Evolutionary conservation across 2,329 filamentous ascomycete species (phyloP).

Genomic region (Alternaria arbusti): DNA sequence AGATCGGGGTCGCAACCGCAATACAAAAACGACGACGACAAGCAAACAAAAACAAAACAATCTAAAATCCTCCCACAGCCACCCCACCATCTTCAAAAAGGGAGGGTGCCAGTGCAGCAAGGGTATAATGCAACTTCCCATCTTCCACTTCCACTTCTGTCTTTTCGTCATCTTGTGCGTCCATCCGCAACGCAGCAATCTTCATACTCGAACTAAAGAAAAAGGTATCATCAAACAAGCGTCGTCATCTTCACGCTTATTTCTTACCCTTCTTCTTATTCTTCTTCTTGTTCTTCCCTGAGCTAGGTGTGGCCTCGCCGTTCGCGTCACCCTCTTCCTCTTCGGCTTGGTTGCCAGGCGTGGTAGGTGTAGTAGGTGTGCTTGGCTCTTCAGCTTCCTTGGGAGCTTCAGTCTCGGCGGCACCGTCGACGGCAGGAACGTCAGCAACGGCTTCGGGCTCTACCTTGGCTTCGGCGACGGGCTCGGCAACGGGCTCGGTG

Average conservation of each 20-base stretch:
- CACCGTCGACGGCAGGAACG: background rate
- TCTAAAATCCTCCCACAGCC: conserved; percentile 7
- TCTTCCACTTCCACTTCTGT: background rate
- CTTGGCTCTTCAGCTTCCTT: conserved; percentile 3
- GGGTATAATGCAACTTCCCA: conserved; percentile 14
- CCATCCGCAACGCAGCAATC: background rate
- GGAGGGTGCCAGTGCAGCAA: conserved; percentile 4
- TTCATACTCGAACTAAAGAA: background rate
- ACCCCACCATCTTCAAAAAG: background rate
- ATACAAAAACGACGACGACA: background rate
- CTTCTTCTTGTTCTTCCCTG: conserved; percentile 20
- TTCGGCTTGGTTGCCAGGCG: conserved; percentile 1
- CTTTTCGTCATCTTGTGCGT: background rate
- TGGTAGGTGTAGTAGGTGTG: conserved; percentile 7
- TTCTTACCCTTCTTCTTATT: conserved; percentile 26
- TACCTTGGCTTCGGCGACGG: background rate
- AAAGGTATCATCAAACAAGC: background rate
- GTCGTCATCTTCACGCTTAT: conserved; percentile 4
- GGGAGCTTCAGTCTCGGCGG: background rate
- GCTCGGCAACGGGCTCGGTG: conserved; percentile 2
- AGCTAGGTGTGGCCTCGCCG: conserved; percentile 4
- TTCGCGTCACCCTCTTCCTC: conserved; percentile 3
- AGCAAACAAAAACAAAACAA: background rate
- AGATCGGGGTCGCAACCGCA: background rate
- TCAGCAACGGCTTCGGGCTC: background rate